Conservation (phyloP, 345 rosid species). For the Sonneratia caseolaris region DNA sequence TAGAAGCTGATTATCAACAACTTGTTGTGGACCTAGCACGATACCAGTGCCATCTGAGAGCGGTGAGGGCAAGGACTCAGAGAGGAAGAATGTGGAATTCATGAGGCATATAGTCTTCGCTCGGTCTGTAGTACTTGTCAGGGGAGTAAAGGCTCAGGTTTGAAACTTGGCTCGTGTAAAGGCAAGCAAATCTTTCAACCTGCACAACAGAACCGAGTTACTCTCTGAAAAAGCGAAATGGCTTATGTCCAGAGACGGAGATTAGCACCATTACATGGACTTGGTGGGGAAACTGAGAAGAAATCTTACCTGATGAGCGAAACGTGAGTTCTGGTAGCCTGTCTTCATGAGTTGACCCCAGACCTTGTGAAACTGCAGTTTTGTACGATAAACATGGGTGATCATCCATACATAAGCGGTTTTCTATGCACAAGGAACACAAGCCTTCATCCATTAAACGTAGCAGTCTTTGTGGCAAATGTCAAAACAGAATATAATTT, state of each 20-base stretch:
- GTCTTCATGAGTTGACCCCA: constrained; percentile 99
- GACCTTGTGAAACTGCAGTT: constrained; percentile 68
- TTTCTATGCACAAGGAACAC: no score
- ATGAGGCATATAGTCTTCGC: constrained; percentile 95
- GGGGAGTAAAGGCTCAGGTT: constrained; percentile 87
- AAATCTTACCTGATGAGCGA: constrained; percentile 81
- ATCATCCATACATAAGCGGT: no score
- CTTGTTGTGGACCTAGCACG: not conserved
- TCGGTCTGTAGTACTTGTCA: constrained; percentile 81
- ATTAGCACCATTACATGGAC: not conserved
- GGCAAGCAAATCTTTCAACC: constrained; percentile 99
- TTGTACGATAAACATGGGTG: not conserved
- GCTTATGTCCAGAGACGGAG: not conserved
- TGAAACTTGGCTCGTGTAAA: constrained; percentile 86
- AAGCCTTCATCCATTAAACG: no score
- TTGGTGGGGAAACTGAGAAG: not conserved
- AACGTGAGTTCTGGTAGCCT: constrained; percentile 91
- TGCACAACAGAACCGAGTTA: constrained; percentile 13
- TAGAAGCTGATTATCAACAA: not conserved
- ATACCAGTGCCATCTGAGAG: not conserved
- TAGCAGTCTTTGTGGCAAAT: no score
- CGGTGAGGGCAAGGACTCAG: constrained; percentile 11
- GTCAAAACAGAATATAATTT: not conserved
- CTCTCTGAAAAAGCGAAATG: not conserved
- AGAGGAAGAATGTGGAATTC: constrained; percentile 66